Conservation (phyloP, 768 basidiomycete species). For the Hebeloma cylindrosporum region DNA sequence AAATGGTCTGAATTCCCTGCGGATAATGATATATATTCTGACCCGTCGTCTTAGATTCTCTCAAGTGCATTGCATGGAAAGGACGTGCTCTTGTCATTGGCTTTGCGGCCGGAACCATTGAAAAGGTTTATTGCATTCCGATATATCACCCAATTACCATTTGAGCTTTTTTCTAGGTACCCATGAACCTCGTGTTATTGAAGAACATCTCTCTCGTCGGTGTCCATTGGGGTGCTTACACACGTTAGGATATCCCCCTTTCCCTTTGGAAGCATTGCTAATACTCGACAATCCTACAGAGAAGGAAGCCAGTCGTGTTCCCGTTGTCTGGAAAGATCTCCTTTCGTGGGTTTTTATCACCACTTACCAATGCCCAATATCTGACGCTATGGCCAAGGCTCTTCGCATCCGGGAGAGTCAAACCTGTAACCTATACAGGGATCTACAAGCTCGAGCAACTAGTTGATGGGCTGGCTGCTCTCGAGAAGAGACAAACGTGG, state of each 20-base stretch:
- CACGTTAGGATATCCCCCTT: conserved; percentile 43
- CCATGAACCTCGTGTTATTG: conserved; percentile 78
- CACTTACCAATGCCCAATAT: not conserved
- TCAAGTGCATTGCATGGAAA: conserved; percentile 96
- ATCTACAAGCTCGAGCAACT: conserved; percentile 69
- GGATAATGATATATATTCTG: not conserved
- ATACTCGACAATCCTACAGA: conserved; percentile 34
- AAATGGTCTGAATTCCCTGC: conserved; percentile 41
- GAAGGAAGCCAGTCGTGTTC: conserved; percentile 64
- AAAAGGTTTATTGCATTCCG: conserved; percentile 53
- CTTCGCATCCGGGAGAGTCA: conserved; percentile 61
- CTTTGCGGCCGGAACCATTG: conserved; percentile 82
- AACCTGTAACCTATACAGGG: conserved; percentile 69
- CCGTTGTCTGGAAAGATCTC: conserved; percentile 70
- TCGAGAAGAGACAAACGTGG: conserved; percentile 88
- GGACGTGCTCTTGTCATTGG: conserved; percentile 93
- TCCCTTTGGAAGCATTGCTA: not conserved
- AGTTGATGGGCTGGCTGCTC: conserved; percentile 64
- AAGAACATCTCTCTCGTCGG: conserved; percentile 88
- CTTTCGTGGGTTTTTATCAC: conserved; percentile 46
- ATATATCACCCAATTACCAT: not conserved
- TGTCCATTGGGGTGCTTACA: conserved; percentile 84
- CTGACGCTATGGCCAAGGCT: conserved; percentile 45
- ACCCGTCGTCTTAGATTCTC: conserved; percentile 49
- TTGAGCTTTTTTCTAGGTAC: conserved; percentile 50